Evolutionary conservation across 2,329 filamentous ascomycete species (phyloP), one percentile per base, ranked within the genome.

Genomic region (Whalleya microplaca): DNA sequence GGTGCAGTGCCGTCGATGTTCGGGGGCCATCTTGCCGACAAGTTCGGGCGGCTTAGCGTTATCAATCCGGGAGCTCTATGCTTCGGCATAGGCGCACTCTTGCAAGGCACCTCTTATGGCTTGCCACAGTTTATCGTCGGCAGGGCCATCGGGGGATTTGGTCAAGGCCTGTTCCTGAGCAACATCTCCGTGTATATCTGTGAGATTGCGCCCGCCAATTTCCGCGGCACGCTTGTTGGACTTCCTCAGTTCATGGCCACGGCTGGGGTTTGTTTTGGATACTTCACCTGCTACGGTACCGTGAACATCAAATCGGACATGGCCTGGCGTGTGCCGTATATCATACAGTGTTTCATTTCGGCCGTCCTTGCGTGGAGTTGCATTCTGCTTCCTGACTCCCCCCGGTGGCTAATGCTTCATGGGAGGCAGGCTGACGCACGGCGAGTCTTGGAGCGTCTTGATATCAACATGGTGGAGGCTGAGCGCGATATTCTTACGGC

Each of bases 221-320:
- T 73, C 3, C 72, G 85, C 23, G 84, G 84, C 0, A 72, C 76
- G 0, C 66, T 88, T 2, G 77, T 79, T 0, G 79, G 80, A 0
- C 68, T 80, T 3, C 80, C 83, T 0, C 84, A 87, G 59, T 73
- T 86, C 47, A 66, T 83, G 44, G 76, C 76, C 2, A 79, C 78
- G 0, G 47, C 78, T 1, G 84, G 81, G 0, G 68, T 87, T 2
- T 79, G 79, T 9, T 45, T 75, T 0, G 85, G 85, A 0, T 87
- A 84, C 61, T 88, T 88, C 62, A 78, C 76, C 9, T 86, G 83
- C 67, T 87, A 87, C 60, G 83, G 81, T 7, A 81, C 77, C 20
- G 73, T 79, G 0, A 64, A 70, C 1, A 73, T 85, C 7, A 40
- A 69, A 1, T 78, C 76, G 2, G 78, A 77, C 2, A 66, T 82